phyloP scores from a whole-genome alignment of 2,329 filamentous ascomycete genomes.

The Ploettnerulaceae sp. region DNA sequence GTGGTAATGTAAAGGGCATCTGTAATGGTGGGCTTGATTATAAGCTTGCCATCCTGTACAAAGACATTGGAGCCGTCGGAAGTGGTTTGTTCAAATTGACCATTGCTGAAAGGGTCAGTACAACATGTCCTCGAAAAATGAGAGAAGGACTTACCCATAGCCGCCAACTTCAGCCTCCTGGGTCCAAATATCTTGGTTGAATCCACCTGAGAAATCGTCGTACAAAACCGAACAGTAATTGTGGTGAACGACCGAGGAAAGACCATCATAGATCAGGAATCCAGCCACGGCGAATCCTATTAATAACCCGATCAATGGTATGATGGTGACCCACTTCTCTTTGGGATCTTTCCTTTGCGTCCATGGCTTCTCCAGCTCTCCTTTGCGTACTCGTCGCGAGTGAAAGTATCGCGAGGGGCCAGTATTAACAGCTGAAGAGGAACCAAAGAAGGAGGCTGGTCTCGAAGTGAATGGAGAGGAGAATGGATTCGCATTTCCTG shows the following conservation, averaged over 20 bases:
- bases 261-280: conserved; percentile 71
- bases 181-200: conserved; percentile 44
- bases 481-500: conserved; percentile 30
- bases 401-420: conserved; percentile 31
- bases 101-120: conserved; percentile 52
- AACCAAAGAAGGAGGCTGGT: conserved; percentile 40
- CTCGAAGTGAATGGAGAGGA: conserved; percentile 38
- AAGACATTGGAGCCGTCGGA: conserved; percentile 68
- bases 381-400: conserved; percentile 57
- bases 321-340: conserved; percentile 82
- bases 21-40: conserved; percentile 75
- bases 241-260: conserved; percentile 67
- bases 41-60: conserved; percentile 61
- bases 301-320: conserved; percentile 67
- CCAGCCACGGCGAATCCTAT: conserved; percentile 64
- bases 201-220: conserved; percentile 49
- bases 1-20: conserved; percentile 60
- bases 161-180: conserved; percentile 43
- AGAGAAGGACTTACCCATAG: conserved; percentile 49
- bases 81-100: conserved; percentile 77
- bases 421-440: conserved; percentile 36
- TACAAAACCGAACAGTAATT: conserved; percentile 50
- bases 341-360: conserved; percentile 65
- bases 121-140: conserved; percentile 35
- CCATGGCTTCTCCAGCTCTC: conserved; percentile 73